Evolutionary conservation across 148 eudicot species (phyloP), one percentile per base, ranked within the genome.

Genomic region (Rheum nobile): DNA sequence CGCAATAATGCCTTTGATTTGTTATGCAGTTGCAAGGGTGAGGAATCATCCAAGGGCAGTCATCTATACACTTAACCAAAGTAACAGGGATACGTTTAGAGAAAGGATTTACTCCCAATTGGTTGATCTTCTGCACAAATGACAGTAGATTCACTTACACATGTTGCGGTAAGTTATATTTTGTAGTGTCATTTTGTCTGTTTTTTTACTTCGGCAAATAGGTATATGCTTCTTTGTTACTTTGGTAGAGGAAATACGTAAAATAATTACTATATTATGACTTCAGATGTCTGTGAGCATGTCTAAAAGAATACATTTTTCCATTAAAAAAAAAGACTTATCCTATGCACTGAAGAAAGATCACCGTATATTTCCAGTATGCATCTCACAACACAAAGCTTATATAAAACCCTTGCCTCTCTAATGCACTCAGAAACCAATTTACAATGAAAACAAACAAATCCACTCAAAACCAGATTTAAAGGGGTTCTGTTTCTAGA

Each of bases 11-110:
- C 35, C 39, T 24, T 57, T 57, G 29, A 65, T 52, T 37, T 35
- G 68, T 65, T 70, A 46, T 74, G 79, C 97, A 93, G 98, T 93
- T 84, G 89, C 89, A 12, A 91, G 91, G 86, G 43, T 93, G 86
- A 89, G 84, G 75, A 91, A 88, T 78, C 91, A 91, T 84, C 88
- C 96, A 34, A 92, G 89, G 55, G 88, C 98, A n/a, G 78, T 82
- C 21, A 35, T 91, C 76, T 84, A 85, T 81, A 83, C 91, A 2
- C 86, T 94, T 41, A 81, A 83, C 72, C 71, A 77, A 31, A 79
- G 73, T 46, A 91, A 86, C 81, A 80, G 97, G 77, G 95, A 91
- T 76, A 77, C 84, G 17, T 79, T 77, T 72, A 82, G 75, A 75
- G 98, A 94, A 71, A 84, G 78, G 77, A 77, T 94, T 63, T 87